Conservation (phyloP, 2,329 filamentous ascomycete genomes). For the Xylaria polymorpha region DNA sequence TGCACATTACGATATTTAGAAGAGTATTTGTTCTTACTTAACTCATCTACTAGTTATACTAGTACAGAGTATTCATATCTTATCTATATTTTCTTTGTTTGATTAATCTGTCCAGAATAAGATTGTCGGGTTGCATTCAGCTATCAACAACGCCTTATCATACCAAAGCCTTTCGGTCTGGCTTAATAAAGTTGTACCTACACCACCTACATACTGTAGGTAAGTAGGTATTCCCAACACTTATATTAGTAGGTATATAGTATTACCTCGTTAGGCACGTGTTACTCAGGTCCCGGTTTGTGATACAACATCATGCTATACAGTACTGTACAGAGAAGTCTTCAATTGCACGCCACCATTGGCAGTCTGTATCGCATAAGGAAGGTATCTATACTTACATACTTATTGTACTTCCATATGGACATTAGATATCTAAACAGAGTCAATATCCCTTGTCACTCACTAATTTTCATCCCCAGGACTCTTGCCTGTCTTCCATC, state of each 20-base stretch:
- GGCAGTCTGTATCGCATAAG: not conserved
- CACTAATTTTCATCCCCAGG: not conserved
- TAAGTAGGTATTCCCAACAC: not conserved
- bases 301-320: not conserved
- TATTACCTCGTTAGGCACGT: not conserved
- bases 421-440: not conserved
- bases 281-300: not conserved
- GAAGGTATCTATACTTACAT: not conserved
- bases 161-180: not conserved
- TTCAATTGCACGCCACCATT: conserved; percentile 11
- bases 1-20: not conserved
- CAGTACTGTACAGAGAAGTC: not conserved
- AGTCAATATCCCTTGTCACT: not conserved
- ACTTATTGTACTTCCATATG: no score
- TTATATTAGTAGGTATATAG: not conserved
- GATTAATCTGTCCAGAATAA: not conserved
- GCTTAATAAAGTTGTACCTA: not conserved
- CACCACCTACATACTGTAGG: not conserved
- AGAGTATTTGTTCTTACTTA: not conserved
- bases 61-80: not conserved
- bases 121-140: conserved; percentile 2
- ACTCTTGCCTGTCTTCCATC: not conserved
- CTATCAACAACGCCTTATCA: not conserved
- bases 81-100: not conserved
- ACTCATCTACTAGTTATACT: not conserved